Base-by-base conservation (phyloP, 1,284 basidiomycete species). In the Neolentinus lepideus region DNA sequence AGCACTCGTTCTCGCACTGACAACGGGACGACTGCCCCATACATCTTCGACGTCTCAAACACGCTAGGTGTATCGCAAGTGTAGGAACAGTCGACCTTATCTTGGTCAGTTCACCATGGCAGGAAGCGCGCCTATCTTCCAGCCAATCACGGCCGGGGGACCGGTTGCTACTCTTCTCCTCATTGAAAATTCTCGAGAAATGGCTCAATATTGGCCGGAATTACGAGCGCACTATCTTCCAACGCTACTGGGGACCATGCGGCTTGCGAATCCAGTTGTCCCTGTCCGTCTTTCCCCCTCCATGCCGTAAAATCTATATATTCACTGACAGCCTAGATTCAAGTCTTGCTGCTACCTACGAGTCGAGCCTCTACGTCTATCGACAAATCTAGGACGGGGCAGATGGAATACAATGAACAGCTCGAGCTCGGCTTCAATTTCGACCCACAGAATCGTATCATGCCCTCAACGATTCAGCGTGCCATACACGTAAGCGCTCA, bases 121-220 rank as follows among this genome's bases (percentile, higher is more conserved):
- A 16, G 60, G 61, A 29, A n/a, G 24, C 12, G 22, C 47, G 16
- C 22, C 24, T 29, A 68, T 76, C 60, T 72, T 74, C 64, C 63
- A 64, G 33, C 67, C 73, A 51, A 54, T 69, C 25, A 65, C 68
- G 31, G 66, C 71, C 14, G 69, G 71, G 33, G 75, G 76, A 58
- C 71, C 75, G 3, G 69, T 78, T 51, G 73, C 75, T 33, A 73
- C 75, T 51, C 72, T 85, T 51, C 67, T 87, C 59, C 73, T 87
- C 58, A 74, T 87, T 62, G 84, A 87, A 68, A 83, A 85, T 61
- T 85, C 83, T 0, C 67, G 67, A 29, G 64, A 67, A 3, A 79
- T 85, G 72, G 63, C 70, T 25, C 47, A 62, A 19, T 70, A 75
- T 43, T 86, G 85, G 84, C 64, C 73, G 61, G 75, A 81, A 66